Base-by-base conservation (phyloP, 192 early-diverging fungal species). In the Coemansia sp. region DNA sequence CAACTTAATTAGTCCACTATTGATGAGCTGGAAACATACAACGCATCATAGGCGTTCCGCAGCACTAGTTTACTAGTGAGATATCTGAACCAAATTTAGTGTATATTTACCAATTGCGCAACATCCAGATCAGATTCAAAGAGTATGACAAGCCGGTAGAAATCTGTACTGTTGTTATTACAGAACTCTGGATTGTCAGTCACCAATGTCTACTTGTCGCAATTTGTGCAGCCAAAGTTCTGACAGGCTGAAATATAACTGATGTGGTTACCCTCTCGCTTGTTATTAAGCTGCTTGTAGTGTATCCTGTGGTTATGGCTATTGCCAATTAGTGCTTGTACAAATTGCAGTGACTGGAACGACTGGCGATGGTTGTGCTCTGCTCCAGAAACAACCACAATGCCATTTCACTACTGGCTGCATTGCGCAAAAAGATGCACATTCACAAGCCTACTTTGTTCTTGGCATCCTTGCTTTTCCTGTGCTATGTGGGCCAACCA, bases 121-220 rank as follows among this genome's bases (percentile, higher is more conserved):
- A 78, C 50, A 78, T 72, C 23, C 75, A 78, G 56, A 72, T 70
- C 12, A 78, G 75, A 29, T 78, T 78, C 54, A 78, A 78, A 55
- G 70, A 78, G 62, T 78, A 69, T 56, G 56, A 39, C 70, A 70
- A 72, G 47, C 73, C 70, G 14, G 49, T 73, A 17, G 67, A 63
- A 1, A 56, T 73, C n/a, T 79, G 70, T 49, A 35, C 57, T 25
- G 38, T 72, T 24, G 62, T 63, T 17, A 73, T 79, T 0, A 21
- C 55, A 10, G 45, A 62, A 1, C 57, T 79, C 14, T 56, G 76
- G 73, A 37, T 58, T 70, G 0, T 65, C 67, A 0, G 64, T 79
- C 10, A 70, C 43, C 27, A 58, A 69, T 23, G 35, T 73, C 41
- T 58, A 49, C 6, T 73, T 63, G 48, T 24, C 12, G 48, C 58